Evolutionary conservation across 176 grass and related monocot species (phyloP), one percentile per base, ranked within the genome.

Genomic region (Luzula sylvatica): DNA sequence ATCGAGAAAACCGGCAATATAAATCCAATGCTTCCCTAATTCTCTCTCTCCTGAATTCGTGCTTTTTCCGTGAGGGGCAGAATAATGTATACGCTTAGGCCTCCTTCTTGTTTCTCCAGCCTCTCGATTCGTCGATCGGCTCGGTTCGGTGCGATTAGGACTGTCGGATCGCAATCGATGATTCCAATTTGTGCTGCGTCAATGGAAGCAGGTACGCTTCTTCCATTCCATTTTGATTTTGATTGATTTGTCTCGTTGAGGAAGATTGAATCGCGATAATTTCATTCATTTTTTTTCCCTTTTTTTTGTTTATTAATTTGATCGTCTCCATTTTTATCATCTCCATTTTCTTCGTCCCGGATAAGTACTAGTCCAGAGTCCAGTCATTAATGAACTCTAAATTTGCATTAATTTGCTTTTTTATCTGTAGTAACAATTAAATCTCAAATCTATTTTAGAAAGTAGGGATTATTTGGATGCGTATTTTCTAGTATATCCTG

Each of bases 201-300:
- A 32, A 64, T 64, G 39, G 59, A 64, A 48, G n/a, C 59, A 19
- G 59, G 59, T 64, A 64, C 23, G 9, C 25, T 23, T 48, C 26
- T 39, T 56, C 30, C 8, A 0, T 8, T 16, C 24, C 18, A 22
- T n/a, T 20, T 32, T 35, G 30, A 35, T 35, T 35, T 35, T 35
- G 43, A 46, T 46, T 8, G 15, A 17, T 46, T 46, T 46, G 11
- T 46, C 35, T 46, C 5, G 30, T 35, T n/a, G n/a, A n/a, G 5
- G 12, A 53, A 17, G 25, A 26, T 40, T 38, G 18, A 39, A 35
- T 40, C 38, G 29, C 18, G 3, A 13, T 58, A 29, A 1, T 21
- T 26, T 8, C 16, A 18, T 6, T 44, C 8, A 21, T 27, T 61
- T 13, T 61, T 24, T 14, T 7, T 60, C 8, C 42, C 15, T 39